Evolutionary conservation across 2,329 filamentous ascomycete genomes (phyloP).

Genomic region (Botrytis paeoniae): DNA sequence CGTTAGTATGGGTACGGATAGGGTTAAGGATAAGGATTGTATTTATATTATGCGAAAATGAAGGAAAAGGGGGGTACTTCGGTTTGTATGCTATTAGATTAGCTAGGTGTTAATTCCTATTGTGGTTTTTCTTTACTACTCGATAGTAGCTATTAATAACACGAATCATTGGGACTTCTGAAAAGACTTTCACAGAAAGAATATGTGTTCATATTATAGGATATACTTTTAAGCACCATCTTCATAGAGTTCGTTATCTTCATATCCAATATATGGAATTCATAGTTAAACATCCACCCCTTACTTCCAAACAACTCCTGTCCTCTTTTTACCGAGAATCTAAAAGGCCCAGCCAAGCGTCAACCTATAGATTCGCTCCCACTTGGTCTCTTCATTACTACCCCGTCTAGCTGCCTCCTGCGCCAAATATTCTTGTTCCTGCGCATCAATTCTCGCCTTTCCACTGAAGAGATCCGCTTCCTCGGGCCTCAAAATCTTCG

Average conservation of each 20-base stretch:
- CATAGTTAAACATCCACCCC: not conserved
- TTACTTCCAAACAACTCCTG: not conserved
- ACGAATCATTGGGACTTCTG: not conserved
- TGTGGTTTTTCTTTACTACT: not conserved
- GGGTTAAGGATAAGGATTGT: not conserved
- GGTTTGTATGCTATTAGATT: not conserved
- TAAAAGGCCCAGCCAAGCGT: slow-evolving; percentile 23
- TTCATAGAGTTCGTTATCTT: not conserved
- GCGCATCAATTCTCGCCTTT: slow-evolving; percentile 58
- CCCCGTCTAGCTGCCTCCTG: slow-evolving; percentile 25
- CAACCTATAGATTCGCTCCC: slow-evolving; percentile 22
- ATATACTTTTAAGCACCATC: not conserved
- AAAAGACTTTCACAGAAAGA: not conserved
- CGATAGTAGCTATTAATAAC: not conserved
- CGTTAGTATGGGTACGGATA: not conserved
- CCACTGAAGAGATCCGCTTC: slow-evolving; percentile 56
- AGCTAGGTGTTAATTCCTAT: not conserved
- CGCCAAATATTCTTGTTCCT: slow-evolving; percentile 47
- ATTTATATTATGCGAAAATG: not conserved
- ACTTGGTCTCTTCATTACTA: slow-evolving; percentile 21
- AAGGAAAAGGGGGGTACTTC: not conserved
- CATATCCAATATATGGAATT: not conserved
- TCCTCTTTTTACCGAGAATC: not conserved
- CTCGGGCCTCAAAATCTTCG: slow-evolving; percentile 45
- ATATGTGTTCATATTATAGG: not conserved